phyloP scores from a whole-genome alignment of 2,329 filamentous ascomycete species.

The Aspergillus sp. region DNA sequence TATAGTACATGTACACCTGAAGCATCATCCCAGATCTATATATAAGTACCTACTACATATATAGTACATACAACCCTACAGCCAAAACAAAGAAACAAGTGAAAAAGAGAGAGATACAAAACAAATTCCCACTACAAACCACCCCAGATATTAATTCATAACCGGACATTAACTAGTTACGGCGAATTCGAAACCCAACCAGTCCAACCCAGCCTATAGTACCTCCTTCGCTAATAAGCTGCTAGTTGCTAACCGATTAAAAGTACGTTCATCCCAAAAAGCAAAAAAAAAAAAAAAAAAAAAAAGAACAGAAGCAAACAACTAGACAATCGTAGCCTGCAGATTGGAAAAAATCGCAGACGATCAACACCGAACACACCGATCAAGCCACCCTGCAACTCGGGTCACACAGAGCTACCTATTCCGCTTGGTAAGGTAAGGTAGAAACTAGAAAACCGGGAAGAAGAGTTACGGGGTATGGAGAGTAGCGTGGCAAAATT shows the following conservation, averaged over 20 bases:
- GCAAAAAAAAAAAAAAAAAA: no score
- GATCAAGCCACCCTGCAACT: background rate
- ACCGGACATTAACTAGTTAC: background rate
- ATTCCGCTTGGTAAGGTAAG: background rate
- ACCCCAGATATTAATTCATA: background rate
- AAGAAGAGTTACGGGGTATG: no score
- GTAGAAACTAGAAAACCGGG: background rate
- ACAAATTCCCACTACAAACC: background rate
- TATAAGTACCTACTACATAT: no score
- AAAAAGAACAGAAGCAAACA: background rate
- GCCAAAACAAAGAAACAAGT: no score
- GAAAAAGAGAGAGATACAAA: no score
- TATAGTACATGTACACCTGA: no score
- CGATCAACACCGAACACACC: background rate
- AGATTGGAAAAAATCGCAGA: background rate
- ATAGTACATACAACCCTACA: no score
- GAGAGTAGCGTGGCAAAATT: no score
- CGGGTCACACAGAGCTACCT: background rate
- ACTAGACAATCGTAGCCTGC: background rate
- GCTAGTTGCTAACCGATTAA: no score
- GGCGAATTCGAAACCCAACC: background rate
- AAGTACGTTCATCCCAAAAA: no score
- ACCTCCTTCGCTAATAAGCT: no score
- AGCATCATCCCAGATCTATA: no score
- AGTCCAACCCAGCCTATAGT: background rate